phyloP scores from a whole-genome alignment of 306 rosid species.

The Fragaria vesca region DNA sequence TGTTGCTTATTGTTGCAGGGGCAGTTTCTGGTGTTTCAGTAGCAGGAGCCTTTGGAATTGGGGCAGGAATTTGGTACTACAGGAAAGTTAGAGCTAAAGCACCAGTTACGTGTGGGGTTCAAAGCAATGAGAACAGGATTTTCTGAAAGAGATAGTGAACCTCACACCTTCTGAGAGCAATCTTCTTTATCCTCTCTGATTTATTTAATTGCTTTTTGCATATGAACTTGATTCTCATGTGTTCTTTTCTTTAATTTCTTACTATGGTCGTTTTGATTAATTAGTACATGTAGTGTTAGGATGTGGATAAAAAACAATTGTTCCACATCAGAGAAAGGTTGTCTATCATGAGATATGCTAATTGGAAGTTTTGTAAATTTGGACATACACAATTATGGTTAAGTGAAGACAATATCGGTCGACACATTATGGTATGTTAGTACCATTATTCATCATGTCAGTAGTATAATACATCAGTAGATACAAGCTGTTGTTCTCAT shows the following conservation, averaged over 20 bases:
- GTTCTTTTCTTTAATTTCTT: background rate
- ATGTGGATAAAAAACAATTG: background rate
- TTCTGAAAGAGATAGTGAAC: constrained; percentile 46
- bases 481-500: background rate
- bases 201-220: constrained; percentile 13
- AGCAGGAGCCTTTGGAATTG: constrained; percentile 78
- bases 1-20: constrained; percentile 41
- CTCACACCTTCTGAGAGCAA: constrained; percentile 25
- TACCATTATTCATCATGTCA: background rate
- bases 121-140: constrained; percentile 81
- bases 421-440: background rate
- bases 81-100: constrained; percentile 75
- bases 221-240: background rate
- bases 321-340: background rate
- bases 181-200: constrained; percentile 10
- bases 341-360: background rate
- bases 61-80: constrained; percentile 76
- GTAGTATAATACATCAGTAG: background rate
- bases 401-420: background rate
- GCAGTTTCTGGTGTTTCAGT: constrained; percentile 64
- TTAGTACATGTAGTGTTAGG: background rate
- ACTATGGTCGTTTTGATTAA: background rate
- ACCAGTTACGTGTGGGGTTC: constrained; percentile 89
- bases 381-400: background rate
- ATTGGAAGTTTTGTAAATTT: background rate